Conservation (phyloP, 257 asterid species). For the Nicotiana noctiflora region DNA sequence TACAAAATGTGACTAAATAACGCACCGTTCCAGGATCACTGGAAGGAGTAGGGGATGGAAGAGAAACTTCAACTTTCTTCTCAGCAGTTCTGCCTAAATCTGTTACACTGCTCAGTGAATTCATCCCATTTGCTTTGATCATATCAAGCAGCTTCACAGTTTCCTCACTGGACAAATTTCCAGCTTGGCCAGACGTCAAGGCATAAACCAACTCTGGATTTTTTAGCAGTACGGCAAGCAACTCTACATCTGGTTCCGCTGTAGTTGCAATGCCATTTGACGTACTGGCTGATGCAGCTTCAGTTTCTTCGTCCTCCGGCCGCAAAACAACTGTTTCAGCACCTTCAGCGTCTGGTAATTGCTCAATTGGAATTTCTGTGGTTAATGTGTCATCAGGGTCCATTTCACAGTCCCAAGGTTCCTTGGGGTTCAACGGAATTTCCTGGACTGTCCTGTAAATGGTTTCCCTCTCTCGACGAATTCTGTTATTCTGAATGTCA, state of each 20-base stretch:
- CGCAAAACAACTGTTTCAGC: constrained; percentile 28
- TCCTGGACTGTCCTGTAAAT: constrained; percentile 57
- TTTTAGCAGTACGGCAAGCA: constrained; percentile 79
- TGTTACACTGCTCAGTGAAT: constrained; percentile 36
- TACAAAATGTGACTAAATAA: constrained; percentile 56
- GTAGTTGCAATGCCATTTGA: constrained; percentile 27
- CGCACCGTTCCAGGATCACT: constrained; percentile 94
- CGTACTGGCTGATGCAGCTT: constrained; percentile 29
- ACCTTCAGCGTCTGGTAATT: constrained; percentile 63
- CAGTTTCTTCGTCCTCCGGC: constrained; percentile 14
- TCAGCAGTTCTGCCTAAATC: constrained; percentile 37
- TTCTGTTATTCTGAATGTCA: constrained; percentile 76
- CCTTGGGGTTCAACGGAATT: constrained; percentile 73
- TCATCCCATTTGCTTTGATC: constrained; percentile 58
- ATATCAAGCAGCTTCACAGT: constrained; percentile 77
- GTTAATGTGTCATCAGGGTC: constrained; percentile 85
- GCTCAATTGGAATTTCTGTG: constrained; percentile 66
- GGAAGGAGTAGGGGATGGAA: constrained; percentile 98
- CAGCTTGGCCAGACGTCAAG: constrained; percentile 77
- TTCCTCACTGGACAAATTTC: constrained; percentile 51
- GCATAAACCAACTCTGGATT: constrained; percentile 89
- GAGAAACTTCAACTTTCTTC: constrained; percentile 70
- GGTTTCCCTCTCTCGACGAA: constrained; percentile 68
- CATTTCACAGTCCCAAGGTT: constrained; percentile 98
- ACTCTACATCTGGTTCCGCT: constrained; percentile 75